phyloP scores from a whole-genome alignment of 139 green algal species.

The Tetraselmis striata region DNA sequence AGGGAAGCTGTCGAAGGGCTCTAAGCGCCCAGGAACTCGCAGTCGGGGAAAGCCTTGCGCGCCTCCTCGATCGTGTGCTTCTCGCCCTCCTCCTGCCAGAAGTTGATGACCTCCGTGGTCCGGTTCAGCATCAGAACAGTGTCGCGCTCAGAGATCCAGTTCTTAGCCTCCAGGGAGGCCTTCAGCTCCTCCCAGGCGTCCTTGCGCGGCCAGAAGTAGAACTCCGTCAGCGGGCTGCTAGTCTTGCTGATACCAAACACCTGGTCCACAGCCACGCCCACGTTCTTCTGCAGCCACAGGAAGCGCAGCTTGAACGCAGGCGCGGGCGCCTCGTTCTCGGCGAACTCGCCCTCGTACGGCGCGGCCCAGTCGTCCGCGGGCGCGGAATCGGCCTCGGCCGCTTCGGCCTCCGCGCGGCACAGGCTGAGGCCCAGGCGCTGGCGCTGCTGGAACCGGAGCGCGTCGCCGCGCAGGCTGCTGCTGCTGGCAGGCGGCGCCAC shows the following conservation, averaged over 20 bases:
- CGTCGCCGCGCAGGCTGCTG: background rate
- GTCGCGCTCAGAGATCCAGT: conserved; percentile 72
- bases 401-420: background rate
- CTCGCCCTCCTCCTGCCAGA: conserved; percentile 71
- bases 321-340: background rate
- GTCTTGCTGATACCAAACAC: conserved; percentile 29
- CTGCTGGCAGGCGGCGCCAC: background rate
- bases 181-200: conserved; percentile 91
- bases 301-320: conserved; percentile 66
- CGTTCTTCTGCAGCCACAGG: conserved; percentile 83
- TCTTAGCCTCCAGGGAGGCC: conserved; percentile 55
- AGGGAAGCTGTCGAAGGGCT: no score
- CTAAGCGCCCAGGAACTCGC: conserved; percentile 43
- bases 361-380: background rate
- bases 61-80: conserved; percentile 65
- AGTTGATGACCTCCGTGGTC: conserved; percentile 83
- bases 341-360: background rate
- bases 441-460: background rate
- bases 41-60: conserved; percentile 61
- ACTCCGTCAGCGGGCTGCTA: conserved; percentile 76
- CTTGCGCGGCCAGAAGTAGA: conserved; percentile 85
- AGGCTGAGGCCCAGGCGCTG: background rate
- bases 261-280: conserved; percentile 80
- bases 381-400: background rate
- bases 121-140: conserved; percentile 73